A percentile compares a stretch with the other conserved stretches of the same genome.
Evolutionary conservation across 2,329 filamentous ascomycete species (phyloP).

Genomic region (Talaromyces sp.): DNA sequence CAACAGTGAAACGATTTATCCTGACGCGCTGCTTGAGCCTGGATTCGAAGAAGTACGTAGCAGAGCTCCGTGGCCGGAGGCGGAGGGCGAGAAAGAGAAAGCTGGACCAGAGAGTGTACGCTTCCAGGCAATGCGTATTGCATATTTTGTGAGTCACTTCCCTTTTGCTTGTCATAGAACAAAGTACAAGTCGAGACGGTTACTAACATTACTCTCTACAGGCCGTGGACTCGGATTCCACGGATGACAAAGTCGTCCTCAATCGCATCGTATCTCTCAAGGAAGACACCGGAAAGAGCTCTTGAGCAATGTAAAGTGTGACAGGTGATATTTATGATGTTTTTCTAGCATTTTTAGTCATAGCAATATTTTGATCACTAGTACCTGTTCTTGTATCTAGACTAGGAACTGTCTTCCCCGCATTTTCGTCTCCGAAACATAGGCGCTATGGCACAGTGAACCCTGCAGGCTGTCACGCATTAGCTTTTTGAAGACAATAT

Average conservation of each 20-base stretch:
- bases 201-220: neutral
- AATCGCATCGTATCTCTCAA: conserved; percentile 92
- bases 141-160: conserved; percentile 62
- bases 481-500: neutral
- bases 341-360: neutral
- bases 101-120: conserved; percentile 56
- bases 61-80: conserved; percentile 77
- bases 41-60: conserved; percentile 75
- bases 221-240: conserved; percentile 70
- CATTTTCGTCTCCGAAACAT: neutral
- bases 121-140: conserved; percentile 88
- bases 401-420: neutral
- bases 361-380: neutral
- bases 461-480: neutral
- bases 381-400: neutral
- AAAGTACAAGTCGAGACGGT: neutral
- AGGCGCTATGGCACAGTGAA: neutral
- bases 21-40: conserved; percentile 73
- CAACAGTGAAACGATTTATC: conserved; percentile 73
- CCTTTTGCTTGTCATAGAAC: neutral
- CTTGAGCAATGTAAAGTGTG: neutral
- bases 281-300: conserved; percentile 48
- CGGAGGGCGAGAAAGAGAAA: conserved; percentile 59
- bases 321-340: neutral
- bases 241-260: conserved; percentile 72